Conservation (phyloP, 768 basidiomycete genomes). For the Lentinus tigrinus region DNA sequence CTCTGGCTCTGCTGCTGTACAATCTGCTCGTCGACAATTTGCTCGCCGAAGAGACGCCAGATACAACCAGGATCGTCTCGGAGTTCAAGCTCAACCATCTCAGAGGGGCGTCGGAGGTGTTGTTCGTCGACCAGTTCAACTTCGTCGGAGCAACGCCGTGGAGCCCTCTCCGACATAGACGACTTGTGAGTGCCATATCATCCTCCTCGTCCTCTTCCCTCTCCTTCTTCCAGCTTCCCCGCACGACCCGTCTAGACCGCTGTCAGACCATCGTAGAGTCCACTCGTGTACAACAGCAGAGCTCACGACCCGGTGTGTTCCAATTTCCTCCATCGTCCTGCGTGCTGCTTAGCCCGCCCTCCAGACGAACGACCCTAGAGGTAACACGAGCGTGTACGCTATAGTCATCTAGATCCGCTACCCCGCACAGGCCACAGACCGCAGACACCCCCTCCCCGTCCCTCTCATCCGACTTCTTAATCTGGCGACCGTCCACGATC, state of each 20-base stretch:
- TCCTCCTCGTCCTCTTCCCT: background rate
- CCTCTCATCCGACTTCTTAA: constrained; percentile 16
- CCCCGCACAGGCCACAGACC: constrained; percentile 19
- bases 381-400: constrained; percentile 19
- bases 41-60: too few relatives aligned
- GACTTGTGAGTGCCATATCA: background rate
- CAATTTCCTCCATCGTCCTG: background rate
- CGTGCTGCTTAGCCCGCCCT: background rate
- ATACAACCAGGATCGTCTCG: too few relatives aligned
- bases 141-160: too few relatives aligned
- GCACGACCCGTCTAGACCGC: constrained; percentile 14
- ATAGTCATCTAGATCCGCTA: constrained; percentile 11
- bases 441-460: background rate
- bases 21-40: too few relatives aligned
- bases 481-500: constrained; percentile 28
- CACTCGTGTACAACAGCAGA: constrained; percentile 16
- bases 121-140: too few relatives aligned
- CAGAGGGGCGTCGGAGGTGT: too few relatives aligned
- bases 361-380: constrained; percentile 24
- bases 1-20: too few relatives aligned
- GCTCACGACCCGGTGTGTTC: constrained; percentile 21
- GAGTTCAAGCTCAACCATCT: too few relatives aligned
- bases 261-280: constrained; percentile 11
- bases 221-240: constrained; percentile 7
- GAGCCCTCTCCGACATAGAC: constrained; percentile 14